Percentiles rank a stretch among this genome's conserved stretches.
Conservation (phyloP, 345 rosid species). For the Psidium guajava region DNA sequence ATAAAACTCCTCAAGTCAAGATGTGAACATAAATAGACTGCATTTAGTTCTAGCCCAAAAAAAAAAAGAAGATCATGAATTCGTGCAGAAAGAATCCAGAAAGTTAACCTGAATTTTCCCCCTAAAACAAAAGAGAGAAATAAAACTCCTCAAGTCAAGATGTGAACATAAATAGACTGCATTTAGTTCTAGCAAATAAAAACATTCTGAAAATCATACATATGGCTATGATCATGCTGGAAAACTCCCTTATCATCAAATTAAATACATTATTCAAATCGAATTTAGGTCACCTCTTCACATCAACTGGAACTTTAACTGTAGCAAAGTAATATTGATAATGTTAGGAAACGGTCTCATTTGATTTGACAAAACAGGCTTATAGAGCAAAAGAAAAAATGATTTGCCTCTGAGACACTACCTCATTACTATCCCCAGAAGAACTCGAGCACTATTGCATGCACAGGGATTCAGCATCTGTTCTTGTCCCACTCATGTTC, state of each 20-base stretch:
- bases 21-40: not conserved
- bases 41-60: not conserved
- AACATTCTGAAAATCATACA: not conserved
- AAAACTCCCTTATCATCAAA: not conserved
- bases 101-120: not conserved
- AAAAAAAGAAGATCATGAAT: not conserved
- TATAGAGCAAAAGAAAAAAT: not conserved
- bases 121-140: not conserved
- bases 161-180: not conserved
- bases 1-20: not conserved
- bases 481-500: not conserved
- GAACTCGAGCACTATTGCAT: not conserved
- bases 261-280: not conserved
- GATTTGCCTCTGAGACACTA: not conserved
- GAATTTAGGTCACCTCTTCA: not conserved
- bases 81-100: not conserved
- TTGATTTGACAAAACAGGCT: not conserved
- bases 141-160: not conserved
- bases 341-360: not conserved
- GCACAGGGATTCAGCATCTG: not conserved
- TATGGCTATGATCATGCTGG: not conserved
- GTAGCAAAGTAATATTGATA: not conserved
- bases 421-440: not conserved
- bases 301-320: not conserved
- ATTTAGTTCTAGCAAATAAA: not conserved